Evolutionary conservation across 164 flowering plant species (phyloP), one percentile per base, ranked within the genome.

Genomic region (Taxillus chinensis): DNA sequence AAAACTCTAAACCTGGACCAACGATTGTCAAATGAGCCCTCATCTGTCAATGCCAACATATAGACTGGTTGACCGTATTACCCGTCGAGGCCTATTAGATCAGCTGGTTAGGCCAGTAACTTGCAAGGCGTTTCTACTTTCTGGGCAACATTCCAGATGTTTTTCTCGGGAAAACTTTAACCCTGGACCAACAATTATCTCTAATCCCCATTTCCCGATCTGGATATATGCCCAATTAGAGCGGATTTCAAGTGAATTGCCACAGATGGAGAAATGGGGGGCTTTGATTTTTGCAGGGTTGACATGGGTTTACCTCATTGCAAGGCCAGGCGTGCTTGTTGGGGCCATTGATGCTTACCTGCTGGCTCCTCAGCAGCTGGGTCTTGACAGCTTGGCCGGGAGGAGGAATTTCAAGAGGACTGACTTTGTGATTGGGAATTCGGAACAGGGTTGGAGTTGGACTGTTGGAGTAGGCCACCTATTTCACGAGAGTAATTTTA

Each of bases 401-500:
- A 77, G 78, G 66, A 76, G 93, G 72, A 82, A 71, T 58, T 76
- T 84, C 73, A 90, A 84, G 75, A 86, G 77, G 69, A 65, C 74
- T 57, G 93, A 93, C 75, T 90, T 93, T 68, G 63, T 90, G 60
- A 57, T 90, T 41, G 87, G 86, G 45, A 73, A 62, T 27, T 93
- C 41, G 99, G 99, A 1, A 97, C 90, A 78, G 99, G 99, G 46
- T 83, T n/a, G n/a, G n/a, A n/a, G n/a, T n/a, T n/a, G n/a, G n/a
- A n/a, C n/a, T n/a, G n/a, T n/a, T n/a, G n/a, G n/a, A n/a, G n/a
- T n/a, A n/a, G n/a, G n/a, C n/a, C n/a, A n/a, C n/a, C n/a, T n/a
- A n/a, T n/a, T n/a, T n/a, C n/a, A n/a, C n/a, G n/a, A n/a, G n/a
- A n/a, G n/a, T n/a, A n/a, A n/a, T n/a, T n/a, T n/a, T n/a, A n/a